Percentiles rank a stretch among this genome's conserved stretches.
Evolutionary conservation across 2,329 filamentous ascomycete genomes (phyloP).

Genomic region (Penicillium nordicum): DNA sequence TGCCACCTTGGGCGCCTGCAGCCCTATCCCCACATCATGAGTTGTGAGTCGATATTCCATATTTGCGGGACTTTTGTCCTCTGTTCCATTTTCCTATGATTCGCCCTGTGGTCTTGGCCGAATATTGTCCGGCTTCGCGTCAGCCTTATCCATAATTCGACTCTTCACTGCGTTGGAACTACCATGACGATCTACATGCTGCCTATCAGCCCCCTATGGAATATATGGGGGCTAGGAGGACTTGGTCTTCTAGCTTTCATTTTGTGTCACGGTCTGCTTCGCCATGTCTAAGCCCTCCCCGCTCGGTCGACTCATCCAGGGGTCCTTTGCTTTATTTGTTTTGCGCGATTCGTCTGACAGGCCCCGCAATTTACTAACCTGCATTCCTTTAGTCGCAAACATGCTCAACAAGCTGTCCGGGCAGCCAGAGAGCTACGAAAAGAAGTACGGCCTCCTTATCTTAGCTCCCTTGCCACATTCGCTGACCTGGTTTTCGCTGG

Average conservation of each 20-base stretch:
- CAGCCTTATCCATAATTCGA: conserved; percentile 7
- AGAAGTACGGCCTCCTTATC: conserved; percentile 65
- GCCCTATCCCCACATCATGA: conserved; percentile 24
- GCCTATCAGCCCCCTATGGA: conserved; percentile 9
- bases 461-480: not conserved
- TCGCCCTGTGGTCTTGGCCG: not conserved
- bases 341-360: not conserved
- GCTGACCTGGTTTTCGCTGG: conserved; percentile 6
- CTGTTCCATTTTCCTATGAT: not conserved
- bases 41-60: conserved; percentile 24
- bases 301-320: conserved; percentile 14
- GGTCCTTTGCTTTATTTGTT: not conserved
- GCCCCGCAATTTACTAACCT: conserved; percentile 11
- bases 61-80: conserved; percentile 3
- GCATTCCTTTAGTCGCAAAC: conserved; percentile 62
- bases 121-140: conserved; percentile 1
- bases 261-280: conserved; percentile 2
- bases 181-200: conserved; percentile 6
- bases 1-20: conserved; percentile 8
- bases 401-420: conserved; percentile 96
- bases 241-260: not conserved
- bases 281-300: not conserved
- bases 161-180: conserved; percentile 1
- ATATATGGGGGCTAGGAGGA: conserved; percentile 5
- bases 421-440: conserved; percentile 97